A percentile compares a stretch with the other conserved stretches of the same genome.
These are phyloP conservation scores for Ceratocystis destructans DNA, from an alignment of 2,329 filamentous ascomycete species.

Conservation along the genomic window DNA sequence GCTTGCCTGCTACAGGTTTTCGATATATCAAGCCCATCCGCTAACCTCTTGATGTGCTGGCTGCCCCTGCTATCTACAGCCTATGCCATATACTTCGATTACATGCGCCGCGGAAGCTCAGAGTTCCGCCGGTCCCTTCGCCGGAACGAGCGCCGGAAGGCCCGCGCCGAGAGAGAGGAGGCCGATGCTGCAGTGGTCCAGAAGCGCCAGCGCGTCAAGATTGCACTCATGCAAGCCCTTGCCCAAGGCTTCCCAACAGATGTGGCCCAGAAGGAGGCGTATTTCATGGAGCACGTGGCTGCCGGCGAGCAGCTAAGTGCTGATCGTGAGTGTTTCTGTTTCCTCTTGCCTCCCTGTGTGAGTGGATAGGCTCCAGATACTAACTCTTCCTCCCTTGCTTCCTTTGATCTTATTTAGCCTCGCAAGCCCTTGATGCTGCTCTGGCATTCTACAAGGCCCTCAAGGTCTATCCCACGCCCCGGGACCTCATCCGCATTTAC, in stretches of 20 bases:
- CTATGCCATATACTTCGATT: constrained; percentile 57
- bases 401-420: constrained; percentile 32
- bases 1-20: background rate
- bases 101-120: constrained; percentile 48
- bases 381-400: background rate
- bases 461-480: constrained; percentile 92
- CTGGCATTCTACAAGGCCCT: constrained; percentile 96
- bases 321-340: constrained; percentile 51
- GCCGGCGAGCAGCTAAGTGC: constrained; percentile 69
- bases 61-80: constrained; percentile 29
- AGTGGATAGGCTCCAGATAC: background rate
- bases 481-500: constrained; percentile 90
- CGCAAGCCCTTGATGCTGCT: constrained; percentile 66
- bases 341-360: background rate
- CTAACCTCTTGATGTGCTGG: background rate
- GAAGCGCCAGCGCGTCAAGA: constrained; percentile 62
- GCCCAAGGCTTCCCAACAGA: constrained; percentile 83
- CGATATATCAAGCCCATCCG: too few relatives aligned
- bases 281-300: constrained; percentile 93
- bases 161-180: constrained; percentile 57
- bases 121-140: constrained; percentile 56
- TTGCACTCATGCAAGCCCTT: constrained; percentile 65
- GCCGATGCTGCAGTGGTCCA: constrained; percentile 50
- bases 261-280: constrained; percentile 85
- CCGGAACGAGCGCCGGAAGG: constrained; percentile 60